Percentiles rank a stretch among this genome's conserved stretches.
Evolutionary conservation across 305 asterid genomes (phyloP).

Genomic region (Fraxinus dipetala): DNA sequence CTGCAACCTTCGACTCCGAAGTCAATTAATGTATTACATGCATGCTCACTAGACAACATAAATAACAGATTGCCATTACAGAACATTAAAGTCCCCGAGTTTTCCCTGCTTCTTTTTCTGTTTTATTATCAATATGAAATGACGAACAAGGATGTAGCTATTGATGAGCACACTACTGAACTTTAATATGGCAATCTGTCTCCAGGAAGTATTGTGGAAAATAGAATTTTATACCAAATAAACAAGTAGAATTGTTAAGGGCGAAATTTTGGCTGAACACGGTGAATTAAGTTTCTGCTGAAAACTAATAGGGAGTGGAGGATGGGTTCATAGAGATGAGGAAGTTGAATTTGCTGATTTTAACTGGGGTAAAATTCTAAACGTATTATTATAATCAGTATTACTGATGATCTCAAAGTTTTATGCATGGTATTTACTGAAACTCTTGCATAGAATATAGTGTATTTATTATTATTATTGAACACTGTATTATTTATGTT

Average conservation of each 20-base stretch:
- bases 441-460: background rate
- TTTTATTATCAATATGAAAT: background rate
- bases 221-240: background rate
- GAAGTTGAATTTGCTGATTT: conserved; percentile 14
- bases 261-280: background rate
- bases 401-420: background rate
- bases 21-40: background rate
- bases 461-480: background rate
- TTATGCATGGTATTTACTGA: background rate
- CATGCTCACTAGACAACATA: conserved; percentile 2
- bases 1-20: background rate
- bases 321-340: background rate
- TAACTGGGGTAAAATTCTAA: background rate
- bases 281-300: background rate
- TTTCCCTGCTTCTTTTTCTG: background rate
- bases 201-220: background rate
- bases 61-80: conserved; percentile 1
- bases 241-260: background rate
- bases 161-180: background rate
- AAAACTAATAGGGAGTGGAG: background rate
- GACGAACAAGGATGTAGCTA: background rate
- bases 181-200: background rate
- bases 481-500: conserved; percentile 2
- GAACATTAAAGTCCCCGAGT: background rate
- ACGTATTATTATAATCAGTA: background rate